Evolutionary conservation across 2,329 filamentous ascomycete species (phyloP).

Genomic region (Sporothrix pallida): DNA sequence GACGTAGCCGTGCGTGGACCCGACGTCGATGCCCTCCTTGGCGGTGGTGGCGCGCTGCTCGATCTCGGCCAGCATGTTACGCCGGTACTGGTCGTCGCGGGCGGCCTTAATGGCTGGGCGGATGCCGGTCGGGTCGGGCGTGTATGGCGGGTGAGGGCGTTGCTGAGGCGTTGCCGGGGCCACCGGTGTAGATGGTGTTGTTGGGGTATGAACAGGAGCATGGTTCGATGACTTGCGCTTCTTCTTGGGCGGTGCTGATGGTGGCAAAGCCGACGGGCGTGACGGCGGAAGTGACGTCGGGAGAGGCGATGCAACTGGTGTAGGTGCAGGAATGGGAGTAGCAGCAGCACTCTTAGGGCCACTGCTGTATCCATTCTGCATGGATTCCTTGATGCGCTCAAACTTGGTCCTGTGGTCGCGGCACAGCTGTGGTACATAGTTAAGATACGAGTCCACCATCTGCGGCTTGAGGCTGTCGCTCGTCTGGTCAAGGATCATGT

Average conservation of each 20-base stretch:
- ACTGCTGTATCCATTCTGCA: constrained; percentile 8
- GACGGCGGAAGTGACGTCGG: neutral
- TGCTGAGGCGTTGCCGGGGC: neutral
- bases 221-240: neutral
- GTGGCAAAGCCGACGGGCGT: neutral
- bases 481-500: constrained; percentile 35
- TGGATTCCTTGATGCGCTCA: constrained; percentile 12
- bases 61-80: constrained; percentile 35
- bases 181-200: neutral
- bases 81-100: constrained; percentile 35
- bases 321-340: too few relatives aligned
- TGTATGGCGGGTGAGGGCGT: neutral
- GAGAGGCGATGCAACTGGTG: neutral
- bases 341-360: too few relatives aligned
- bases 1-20: constrained; percentile 36
- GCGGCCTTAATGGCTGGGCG: constrained; percentile 30
- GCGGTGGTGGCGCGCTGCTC: constrained; percentile 14
- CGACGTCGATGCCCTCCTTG: neutral
- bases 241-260: constrained; percentile 15
- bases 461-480: constrained; percentile 33
- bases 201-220: neutral
- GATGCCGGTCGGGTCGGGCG: neutral
- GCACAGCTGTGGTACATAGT: constrained; percentile 28
- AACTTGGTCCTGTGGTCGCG: constrained; percentile 31
- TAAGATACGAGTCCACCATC: constrained; percentile 34